Evolutionary conservation across 169 alveolate genomes (phyloP), one percentile per base, ranked within the genome.

Genomic region (Plasmodium gaboni): DNA sequence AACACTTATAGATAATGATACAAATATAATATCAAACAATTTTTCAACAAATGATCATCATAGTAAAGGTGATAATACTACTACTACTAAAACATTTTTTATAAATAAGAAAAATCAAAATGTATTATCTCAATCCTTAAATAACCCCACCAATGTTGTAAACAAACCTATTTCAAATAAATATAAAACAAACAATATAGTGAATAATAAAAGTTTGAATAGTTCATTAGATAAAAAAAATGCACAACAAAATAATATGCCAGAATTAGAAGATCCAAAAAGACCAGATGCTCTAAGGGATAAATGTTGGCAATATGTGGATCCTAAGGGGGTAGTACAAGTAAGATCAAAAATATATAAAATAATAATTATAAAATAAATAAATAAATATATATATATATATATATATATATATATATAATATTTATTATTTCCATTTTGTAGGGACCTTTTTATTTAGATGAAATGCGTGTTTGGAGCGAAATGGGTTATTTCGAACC

Each of bases 261-360:
- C 24, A 24, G 89, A 76, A 38, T 22, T 72, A 15, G 87, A 68
- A 19, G 86, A 72, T 13, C n/a, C 57, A 6, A 76, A 68, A 48
- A 68, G 94, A 24, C 93, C 93, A 10, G 93, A 92, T 73, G 93
- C 88, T 13, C 53, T 83, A 89, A 61, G 70, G 7, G 95, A 92
- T 26, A 88, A 68, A 32, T 92, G 95, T 70, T 92, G 95, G 95
- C 93, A 92, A 60, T 92, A 92, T 72, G 86, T 92, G 12, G 95
- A 92, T 72, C 95, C 95, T 13, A 88, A 88, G 71, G 95, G 95
- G 5, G 76, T 85, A 26, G 92, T 88, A 3, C 95, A 92, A 93
- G 95, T 92, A 65, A 9, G 73, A 5, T 1, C 19, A 6, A 17
- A 64, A 60, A 32, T 2, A 32, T 32, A 32, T 32, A 32, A 32